A percentile compares a stretch with the other conserved stretches of the same genome.
These are phyloP conservation scores for Dactylellina leptospora DNA, from an alignment of 2,329 filamentous ascomycete genomes.

Conservation along the genomic window DNA sequence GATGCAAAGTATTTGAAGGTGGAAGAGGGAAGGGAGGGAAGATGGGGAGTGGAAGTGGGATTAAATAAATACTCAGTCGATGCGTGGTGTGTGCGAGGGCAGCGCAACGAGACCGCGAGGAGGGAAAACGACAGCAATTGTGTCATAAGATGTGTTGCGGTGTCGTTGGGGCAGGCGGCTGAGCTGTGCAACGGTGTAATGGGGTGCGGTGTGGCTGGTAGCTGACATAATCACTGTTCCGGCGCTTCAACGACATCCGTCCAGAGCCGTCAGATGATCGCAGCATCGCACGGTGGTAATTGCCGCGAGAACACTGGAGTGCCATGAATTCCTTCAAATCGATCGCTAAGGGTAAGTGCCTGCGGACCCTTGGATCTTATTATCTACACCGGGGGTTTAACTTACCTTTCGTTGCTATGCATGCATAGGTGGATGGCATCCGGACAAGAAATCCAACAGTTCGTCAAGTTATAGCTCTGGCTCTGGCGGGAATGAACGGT, in stretches of 20 bases:
- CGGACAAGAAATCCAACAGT: slow-evolving; percentile 59
- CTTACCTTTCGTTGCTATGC: neutral
- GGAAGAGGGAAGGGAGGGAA: neutral
- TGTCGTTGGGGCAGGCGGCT: slow-evolving; percentile 10
- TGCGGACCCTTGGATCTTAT: too few species aligned
- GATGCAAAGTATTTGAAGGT: too few species aligned
- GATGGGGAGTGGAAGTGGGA: neutral
- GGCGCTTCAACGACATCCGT: too few species aligned
- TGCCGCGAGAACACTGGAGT: neutral
- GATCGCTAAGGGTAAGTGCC: slow-evolving; percentile 61
- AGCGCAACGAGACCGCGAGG: neutral
- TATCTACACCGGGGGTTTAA: too few species aligned
- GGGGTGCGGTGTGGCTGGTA: slow-evolving; percentile 14
- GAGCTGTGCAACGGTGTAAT: neutral
- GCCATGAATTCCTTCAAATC: slow-evolving; percentile 59
- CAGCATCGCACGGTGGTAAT: neutral
- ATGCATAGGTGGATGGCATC: slow-evolving; percentile 62
- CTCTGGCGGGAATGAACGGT: slow-evolving; percentile 56
- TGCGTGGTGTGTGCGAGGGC: too few species aligned
- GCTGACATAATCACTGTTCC: slow-evolving; percentile 25
- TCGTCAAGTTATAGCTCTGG: slow-evolving; percentile 58
- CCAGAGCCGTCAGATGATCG: neutral
- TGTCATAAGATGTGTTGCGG: slow-evolving; percentile 20
- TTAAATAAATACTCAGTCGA: too few species aligned
- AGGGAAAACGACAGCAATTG: neutral